Evolutionary conservation across 495 filamentous ascomycete species (phyloP), one percentile per base, ranked within the genome.

Genomic region (Neurospora pannonica): DNA sequence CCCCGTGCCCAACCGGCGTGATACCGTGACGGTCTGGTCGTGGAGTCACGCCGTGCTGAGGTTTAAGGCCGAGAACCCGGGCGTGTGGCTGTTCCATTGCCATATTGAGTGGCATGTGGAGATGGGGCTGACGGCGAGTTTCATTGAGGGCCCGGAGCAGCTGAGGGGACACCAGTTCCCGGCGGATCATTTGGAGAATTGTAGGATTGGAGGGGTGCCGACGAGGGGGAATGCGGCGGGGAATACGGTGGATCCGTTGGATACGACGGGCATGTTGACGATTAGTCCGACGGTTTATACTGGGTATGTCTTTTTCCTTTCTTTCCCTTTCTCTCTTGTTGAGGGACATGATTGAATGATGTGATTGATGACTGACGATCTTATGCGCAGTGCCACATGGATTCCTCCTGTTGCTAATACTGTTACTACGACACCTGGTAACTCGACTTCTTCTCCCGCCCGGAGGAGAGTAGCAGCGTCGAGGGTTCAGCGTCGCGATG

Each of bases 61-160:
- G 42, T 91, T 90, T 76, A 80, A 78, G 21, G 89, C 89, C 1
- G 77, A 87, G 73, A 97, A 97, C 79, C 91, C 93, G 21, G 94
- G 92, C 71, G 87, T 94, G 42, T 94, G 90, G 88, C 81, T 94
- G 31, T 92, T 94, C 80, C 93, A 96, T 79, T 95, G 93, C 82
- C 92, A 94, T 81, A 86, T 93, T 37, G 92, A 93, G 84, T 94
- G 92, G 91, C 93, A 95, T 78, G 87, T 93, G 54, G 89, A 87
- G 75, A 89, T 88, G 77, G 93, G 93, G 31, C 85, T 96, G 28
- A 88, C 88, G 2, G 90, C 89, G 19, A 92, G 88, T 10, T 83
- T 95, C 38, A 88, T 96, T 77, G 92, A 94, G 82, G 88, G 87
- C 0, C 93, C 93, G 0, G 82, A 87, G 17, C 82, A 85, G 70